Base-by-base conservation (phyloP, 768 basidiomycete species). In the Termitomyces sp. region DNA sequence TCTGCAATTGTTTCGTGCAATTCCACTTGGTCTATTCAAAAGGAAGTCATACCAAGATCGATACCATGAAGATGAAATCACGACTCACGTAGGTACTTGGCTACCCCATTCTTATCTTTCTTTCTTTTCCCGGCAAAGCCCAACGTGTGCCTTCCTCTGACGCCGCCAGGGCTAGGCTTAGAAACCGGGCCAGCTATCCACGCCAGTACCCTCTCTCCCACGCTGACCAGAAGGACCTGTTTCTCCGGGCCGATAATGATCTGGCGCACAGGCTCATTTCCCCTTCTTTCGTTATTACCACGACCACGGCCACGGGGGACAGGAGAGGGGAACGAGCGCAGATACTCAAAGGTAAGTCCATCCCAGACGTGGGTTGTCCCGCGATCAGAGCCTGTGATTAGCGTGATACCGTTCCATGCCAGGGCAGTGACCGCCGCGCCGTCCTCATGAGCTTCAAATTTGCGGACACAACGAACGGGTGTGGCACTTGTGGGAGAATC, bases 331-430 rank as follows among this genome's bases (percentile, higher is more conserved):
- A 91, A 85, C 26, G 76, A 73, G 22, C 85, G 77, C 48, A 92
- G 64, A 4, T 72, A 77, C 35, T 76, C 76, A 33, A 90, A 77
- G 0, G 82, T 86, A 60, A 90, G 71, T 2, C 81, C 79, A 62
- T 92, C 88, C 77, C 84, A 90, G 14, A 88, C 74, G 18, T 71
- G 74, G 3, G 84, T 77, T 6, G 76, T 73, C 3, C 91, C 91
- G 2, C 76, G 69, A 0, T 79, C 74, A 24, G 87, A 88, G 30
- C 91, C 91, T 0, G 85, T 86, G 13, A 81, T 77, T 48, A 93
- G 71, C 16, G 83, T 74, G n/a, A 76, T 57, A 3, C 80, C 73
- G 56, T 82, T 85, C 78, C 86, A 82, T 1, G 81, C 76, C 20
- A 93, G 71, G 13, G 85, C 79, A 5, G 86, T 86, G 26, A 92